These are phyloP conservation scores for Jacaranda copaia DNA, from an alignment of 257 asterid genomes.

Conservation along the genomic window DNA sequence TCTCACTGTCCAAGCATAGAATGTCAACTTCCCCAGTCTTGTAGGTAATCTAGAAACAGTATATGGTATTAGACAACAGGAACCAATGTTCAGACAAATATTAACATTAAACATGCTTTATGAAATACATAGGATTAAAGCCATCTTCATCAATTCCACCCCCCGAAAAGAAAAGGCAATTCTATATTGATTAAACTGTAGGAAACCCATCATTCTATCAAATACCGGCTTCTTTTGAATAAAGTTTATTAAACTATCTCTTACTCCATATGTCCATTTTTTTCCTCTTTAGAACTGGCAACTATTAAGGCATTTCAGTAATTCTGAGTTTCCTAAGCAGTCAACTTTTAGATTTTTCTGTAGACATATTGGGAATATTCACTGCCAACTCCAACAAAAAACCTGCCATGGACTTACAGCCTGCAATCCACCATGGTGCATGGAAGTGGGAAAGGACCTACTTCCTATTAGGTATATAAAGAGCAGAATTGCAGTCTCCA, in stretches of 20 bases:
- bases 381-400: not conserved
- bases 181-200: not conserved
- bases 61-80: constrained; percentile 25
- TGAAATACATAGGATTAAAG: constrained; percentile 12
- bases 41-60: constrained; percentile 40
- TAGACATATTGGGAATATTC: not conserved
- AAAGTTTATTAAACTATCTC: not conserved
- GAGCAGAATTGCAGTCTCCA: not conserved
- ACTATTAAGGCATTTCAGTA: not conserved
- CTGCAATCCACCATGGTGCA: not conserved
- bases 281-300: not conserved
- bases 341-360: not conserved
- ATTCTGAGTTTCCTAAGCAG: not conserved
- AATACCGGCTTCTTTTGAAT: not conserved
- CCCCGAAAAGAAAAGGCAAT: not conserved
- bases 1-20: constrained; percentile 48
- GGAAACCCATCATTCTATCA: not conserved
- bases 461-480: constrained; percentile 3
- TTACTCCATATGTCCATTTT: not conserved
- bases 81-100: constrained; percentile 1
- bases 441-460: not conserved
- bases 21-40: constrained; percentile 48
- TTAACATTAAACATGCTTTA: not conserved
- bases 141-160: not conserved
- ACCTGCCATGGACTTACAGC: not conserved